A percentile compares a stretch with the other conserved stretches of the same genome.
Evolutionary conservation across 306 rosid genomes (phyloP).

Genomic region (Sesbania bispinosa): DNA sequence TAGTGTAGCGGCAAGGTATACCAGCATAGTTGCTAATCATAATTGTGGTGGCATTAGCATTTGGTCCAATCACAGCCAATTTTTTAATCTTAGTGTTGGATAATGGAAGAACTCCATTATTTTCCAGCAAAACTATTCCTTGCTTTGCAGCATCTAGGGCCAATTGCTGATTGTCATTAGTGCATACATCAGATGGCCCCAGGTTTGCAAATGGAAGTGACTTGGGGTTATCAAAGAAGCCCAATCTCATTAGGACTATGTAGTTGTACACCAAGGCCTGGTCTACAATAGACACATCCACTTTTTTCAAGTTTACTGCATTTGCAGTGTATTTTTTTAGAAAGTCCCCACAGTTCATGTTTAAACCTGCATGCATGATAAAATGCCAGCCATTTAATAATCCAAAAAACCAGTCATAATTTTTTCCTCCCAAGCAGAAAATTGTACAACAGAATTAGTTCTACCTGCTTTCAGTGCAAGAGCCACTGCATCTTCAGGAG

Average conservation of each 20-base stretch:
- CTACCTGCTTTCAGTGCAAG: conserved; percentile 77
- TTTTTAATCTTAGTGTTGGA: conserved; percentile 22
- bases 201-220: conserved; percentile 54
- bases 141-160: conserved; percentile 76
- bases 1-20: conserved; percentile 51
- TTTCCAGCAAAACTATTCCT: conserved; percentile 68
- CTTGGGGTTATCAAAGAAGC: conserved; percentile 69
- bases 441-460: not conserved
- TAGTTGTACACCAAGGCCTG: conserved; percentile 70
- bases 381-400: not conserved
- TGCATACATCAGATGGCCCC: conserved; percentile 65
- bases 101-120: conserved; percentile 54
- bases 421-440: conserved; percentile 2
- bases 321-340: conserved; percentile 52
- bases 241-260: conserved; percentile 72
- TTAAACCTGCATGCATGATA: conserved; percentile 65
- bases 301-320: conserved; percentile 58
- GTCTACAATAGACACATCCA: conserved; percentile 54
- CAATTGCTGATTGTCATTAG: conserved; percentile 42
- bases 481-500: conserved; percentile 89
- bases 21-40: conserved; percentile 77
- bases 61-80: conserved; percentile 60
- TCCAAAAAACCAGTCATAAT: not conserved
- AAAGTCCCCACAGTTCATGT: conserved; percentile 68
- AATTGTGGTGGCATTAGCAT: conserved; percentile 65